phyloP scores from a whole-genome alignment of 2,329 filamentous ascomycete genomes.

The Emydomyces testavorans region DNA sequence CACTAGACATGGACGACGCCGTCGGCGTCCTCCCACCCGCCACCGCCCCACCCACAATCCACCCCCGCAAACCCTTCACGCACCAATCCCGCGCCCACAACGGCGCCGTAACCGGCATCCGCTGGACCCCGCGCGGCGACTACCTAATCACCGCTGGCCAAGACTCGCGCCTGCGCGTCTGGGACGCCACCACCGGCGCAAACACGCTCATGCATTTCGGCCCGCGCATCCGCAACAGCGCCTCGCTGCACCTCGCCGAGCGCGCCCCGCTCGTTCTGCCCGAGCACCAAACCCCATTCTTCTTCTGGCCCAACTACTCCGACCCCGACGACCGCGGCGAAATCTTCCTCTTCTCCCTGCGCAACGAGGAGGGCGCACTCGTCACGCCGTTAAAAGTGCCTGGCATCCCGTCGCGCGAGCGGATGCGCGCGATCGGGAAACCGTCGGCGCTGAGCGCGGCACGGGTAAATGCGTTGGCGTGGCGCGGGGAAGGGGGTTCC shows the following conservation, averaged over 20 bases:
- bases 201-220: conserved; percentile 87
- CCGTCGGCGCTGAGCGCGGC: conserved; percentile 42
- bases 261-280: conserved; percentile 55
- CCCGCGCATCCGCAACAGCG: conserved; percentile 62
- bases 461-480: conserved; percentile 63
- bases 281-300: conserved; percentile 42
- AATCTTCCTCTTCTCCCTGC: conserved; percentile 67
- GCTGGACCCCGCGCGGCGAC: conserved; percentile 70
- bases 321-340: conserved; percentile 53
- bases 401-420: conserved; percentile 35
- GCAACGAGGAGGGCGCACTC: conserved; percentile 54
- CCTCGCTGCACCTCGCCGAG: conserved; percentile 46
- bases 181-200: conserved; percentile 67
- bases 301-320: conserved; percentile 72
- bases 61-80: conserved; percentile 33
- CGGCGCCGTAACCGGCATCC: conserved; percentile 70
- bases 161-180: conserved; percentile 74
- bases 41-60: conserved; percentile 22
- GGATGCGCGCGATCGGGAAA: conserved; percentile 27
- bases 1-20: conserved; percentile 74
- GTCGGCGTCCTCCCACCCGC: conserved; percentile 47
- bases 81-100: conserved; percentile 54
- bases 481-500: conserved; percentile 53
- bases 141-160: conserved; percentile 71
- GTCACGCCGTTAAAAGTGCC: conserved; percentile 59